Conservation (phyloP, 306 rosid genomes). For the Gastrolobium bilobum region DNA sequence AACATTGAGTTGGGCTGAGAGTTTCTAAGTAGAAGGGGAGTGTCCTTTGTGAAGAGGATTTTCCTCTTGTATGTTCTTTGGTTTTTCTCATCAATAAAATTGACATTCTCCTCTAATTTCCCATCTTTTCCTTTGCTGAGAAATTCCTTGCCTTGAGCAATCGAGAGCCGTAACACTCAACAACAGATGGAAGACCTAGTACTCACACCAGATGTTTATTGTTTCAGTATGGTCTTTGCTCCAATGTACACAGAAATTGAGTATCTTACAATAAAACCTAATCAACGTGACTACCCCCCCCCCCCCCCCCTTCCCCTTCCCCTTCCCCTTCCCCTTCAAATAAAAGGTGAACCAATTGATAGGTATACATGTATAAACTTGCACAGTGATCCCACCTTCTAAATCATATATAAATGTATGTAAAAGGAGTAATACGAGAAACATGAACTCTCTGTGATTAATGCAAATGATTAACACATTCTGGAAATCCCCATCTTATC, state of each 20-base stretch:
- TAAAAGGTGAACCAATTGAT: conserved; percentile 3
- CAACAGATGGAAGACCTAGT: conserved; percentile 40
- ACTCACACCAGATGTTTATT: conserved; percentile 33
- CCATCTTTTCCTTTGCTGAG: too few species aligned
- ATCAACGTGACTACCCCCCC: not conserved
- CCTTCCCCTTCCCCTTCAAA: too few species aligned
- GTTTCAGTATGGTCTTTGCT: conserved; percentile 31
- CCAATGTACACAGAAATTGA: conserved; percentile 32
- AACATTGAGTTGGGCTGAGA: too few species aligned
- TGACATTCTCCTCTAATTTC: too few species aligned
- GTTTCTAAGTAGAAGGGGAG: too few species aligned
- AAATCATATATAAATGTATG: not conserved
- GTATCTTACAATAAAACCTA: not conserved
- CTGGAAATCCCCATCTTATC: not conserved
- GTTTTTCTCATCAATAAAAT: too few species aligned
- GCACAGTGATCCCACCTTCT: not conserved
- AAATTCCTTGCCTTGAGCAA: too few species aligned
- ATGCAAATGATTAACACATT: conserved; percentile 4
- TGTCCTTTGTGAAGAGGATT: too few species aligned
- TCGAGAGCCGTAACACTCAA: too few species aligned
- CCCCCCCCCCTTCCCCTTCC: too few species aligned
- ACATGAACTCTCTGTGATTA: conserved; percentile 5
- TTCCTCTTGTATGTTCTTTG: too few species aligned
- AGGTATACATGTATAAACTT: conserved; percentile 8
- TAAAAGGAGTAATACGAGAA: conserved; percentile 5